Base-by-base conservation (phyloP, 805 yeast species). In the Candida andamanensis region DNA sequence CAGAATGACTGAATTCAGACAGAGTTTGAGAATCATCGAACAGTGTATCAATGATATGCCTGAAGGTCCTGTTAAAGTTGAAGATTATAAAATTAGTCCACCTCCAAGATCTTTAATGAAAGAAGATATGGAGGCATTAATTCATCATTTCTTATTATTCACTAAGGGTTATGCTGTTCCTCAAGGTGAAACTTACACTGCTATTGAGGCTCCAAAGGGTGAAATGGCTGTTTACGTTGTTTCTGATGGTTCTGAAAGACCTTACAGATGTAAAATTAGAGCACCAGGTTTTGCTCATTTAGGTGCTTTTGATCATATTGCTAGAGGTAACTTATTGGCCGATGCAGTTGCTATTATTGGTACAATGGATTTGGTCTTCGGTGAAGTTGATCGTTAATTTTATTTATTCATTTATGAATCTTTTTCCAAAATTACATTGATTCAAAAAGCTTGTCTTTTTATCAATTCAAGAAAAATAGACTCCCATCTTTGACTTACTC, bases 271-370 rank as follows among this genome's bases (percentile, higher is more conserved):
- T 69, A 85, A 84, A 69, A 85, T 85, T 51, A 80, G 95, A 65
- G 87, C 94, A n/a, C 95, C 95, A 29, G 95, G 95, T 27, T 85
- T 85, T 56, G 87, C 95, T 23, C 94, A 85, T 63, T 69, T 85
- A 54, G 92, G 80, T 44, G 95, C 92, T 8, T 83, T 85, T 49
- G 95, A 85, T 60, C 87, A 81, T 56, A 76, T 85, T 45, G 70
- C 92, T 20, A 78, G 92, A 60, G 90, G 92, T 50, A 84, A 84
- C 60, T 80, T 80, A 64, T 68, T 85, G 56, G 92, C 95, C 36
- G 95, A 85, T 63, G 90, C 92, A 16, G 95, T 85, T 36, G 95
- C 95, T 33, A 85, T 85, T 54, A 84, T 85, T 52, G 95, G 95
- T 67, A 85, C 95, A 39, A 85, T 85, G 95, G 95, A 85, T 68